Evolutionary conservation across 331 rosid species (phyloP), one percentile per base, ranked within the genome.

Genomic region (Telfairia occidentalis): DNA sequence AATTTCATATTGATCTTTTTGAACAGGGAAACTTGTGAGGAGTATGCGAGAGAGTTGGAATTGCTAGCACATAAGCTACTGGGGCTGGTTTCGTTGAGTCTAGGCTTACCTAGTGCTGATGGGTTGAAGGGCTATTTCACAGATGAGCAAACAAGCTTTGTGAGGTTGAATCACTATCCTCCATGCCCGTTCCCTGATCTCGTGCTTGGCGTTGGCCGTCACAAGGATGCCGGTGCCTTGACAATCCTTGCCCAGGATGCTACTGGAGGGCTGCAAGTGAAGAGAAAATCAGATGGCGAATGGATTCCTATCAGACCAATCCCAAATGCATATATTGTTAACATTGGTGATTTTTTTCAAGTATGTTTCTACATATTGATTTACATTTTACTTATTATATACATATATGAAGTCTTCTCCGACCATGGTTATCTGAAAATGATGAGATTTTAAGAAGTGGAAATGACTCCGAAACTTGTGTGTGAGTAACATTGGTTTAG

Each of bases 181-280:
- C 83, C 88, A 16, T 90, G 98, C 61, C 94, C 94, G 12, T 79
- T 64, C n/a, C 96, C 97, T 61, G 71, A 90, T 45, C 73, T 90
- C 3, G 94, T 89, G 67, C 93, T 92, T 6, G 97, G 98, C 23
- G 92, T 90, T 43, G 98, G 98, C 43, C 95, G 77, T 18, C 97
- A 92, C 82, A 92, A 87, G 78, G 97, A 92, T 78, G 73, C 80
- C 0, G 80, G 96, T n/a, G 96, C 82, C 60, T 57, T 92, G 10
- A 92, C 96, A 12, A 79, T 92, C 58, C 97, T 92, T 75, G 85
- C 89, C 5, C 90, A 92, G 71, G 97, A 89, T 57, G 87, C 75
- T 21, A 89, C 88, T 42, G 96, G 87, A 24, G 97, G 98, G 45
- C 81, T 92, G 12, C 82, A 92, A 81, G 89, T 92, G 3, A 86